Conservation (phyloP, 306 rosid genomes). For the Hippophae gyantsensis region DNA sequence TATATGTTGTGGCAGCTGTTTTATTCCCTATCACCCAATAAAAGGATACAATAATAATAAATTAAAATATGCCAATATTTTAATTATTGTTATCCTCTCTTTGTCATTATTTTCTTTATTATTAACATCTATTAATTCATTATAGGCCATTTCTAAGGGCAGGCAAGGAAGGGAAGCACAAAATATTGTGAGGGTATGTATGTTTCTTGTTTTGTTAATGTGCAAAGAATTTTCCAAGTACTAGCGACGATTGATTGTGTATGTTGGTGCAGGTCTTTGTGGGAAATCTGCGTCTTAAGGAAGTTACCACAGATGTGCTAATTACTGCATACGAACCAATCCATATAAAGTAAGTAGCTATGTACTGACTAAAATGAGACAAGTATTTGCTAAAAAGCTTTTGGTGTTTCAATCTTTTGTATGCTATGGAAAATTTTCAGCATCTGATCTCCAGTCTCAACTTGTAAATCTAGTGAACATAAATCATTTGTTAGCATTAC, state of each 20-base stretch:
- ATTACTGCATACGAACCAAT: conserved; percentile 79
- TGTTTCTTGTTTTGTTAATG: neutral
- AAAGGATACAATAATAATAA: too few species aligned
- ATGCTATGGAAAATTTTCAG: neutral
- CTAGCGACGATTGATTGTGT: conserved; percentile 6
- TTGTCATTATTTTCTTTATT: neutral
- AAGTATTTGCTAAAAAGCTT: conserved; percentile 1
- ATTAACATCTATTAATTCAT: conserved; percentile 6
- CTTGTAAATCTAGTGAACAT: neutral
- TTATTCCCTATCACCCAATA: too few species aligned
- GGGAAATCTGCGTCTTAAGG: conserved; percentile 80
- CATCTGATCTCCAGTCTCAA: neutral
- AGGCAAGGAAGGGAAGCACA: conserved; percentile 97
- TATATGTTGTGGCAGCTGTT: too few species aligned
- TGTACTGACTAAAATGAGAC: neutral
- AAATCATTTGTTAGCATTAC: neutral
- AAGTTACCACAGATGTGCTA: conserved; percentile 67
- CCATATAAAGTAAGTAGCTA: conserved; percentile 59
- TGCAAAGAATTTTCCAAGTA: conserved; percentile 11
- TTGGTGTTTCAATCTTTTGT: neutral
- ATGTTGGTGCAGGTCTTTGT: conserved; percentile 54
- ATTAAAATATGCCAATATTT: too few species aligned
- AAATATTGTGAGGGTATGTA: conserved; percentile 69
- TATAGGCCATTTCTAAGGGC: conserved; percentile 76
- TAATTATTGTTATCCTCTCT: neutral